Percentiles rank a stretch among this genome's conserved stretches.
Conservation (phyloP, 371 early-diverging fungal genomes). For the Massospora cicadina region DNA sequence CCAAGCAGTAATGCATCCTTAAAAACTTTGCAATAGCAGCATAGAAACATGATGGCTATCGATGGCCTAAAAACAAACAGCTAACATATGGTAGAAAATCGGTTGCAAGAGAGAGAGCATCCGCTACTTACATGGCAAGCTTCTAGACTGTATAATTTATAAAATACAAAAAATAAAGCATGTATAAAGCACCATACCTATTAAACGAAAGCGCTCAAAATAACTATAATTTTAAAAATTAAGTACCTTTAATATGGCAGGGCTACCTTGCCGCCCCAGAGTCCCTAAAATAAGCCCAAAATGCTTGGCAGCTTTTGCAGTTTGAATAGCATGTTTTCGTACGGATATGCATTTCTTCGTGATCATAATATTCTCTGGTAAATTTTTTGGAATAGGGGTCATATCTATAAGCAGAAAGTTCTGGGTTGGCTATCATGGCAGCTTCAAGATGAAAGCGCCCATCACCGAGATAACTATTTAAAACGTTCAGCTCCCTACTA, state of each 20-base stretch:
- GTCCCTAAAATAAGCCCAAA: slow-evolving; percentile 92
- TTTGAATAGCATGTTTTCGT: slow-evolving; percentile 63
- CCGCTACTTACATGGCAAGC: too few relatives aligned
- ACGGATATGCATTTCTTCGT: slow-evolving; percentile 75
- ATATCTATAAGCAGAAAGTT: slow-evolving; percentile 79
- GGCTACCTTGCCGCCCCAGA: slow-evolving; percentile 96
- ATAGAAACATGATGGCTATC: too few relatives aligned
- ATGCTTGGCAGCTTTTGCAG: slow-evolving; percentile 48
- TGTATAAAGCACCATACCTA: too few relatives aligned
- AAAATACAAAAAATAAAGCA: too few relatives aligned
- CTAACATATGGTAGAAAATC: too few relatives aligned
- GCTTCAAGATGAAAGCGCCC: slow-evolving; percentile 99
- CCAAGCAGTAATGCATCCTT: too few relatives aligned
- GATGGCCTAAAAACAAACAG: too few relatives aligned
- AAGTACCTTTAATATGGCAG: slow-evolving; percentile 56
- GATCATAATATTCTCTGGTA: slow-evolving; percentile 88
- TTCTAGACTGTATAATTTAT: too few relatives aligned
- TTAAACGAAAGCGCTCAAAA: not conserved
- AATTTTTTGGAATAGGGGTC: slow-evolving; percentile 92
- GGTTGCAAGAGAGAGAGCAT: too few relatives aligned
- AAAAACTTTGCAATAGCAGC: too few relatives aligned
- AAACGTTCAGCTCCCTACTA: slow-evolving; percentile 7
- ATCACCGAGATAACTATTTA: slow-evolving; percentile 70
- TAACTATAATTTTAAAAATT: not conserved
- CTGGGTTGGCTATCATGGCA: slow-evolving; percentile 97